A percentile compares a stretch with the other conserved stretches of the same genome.
Conservation (phyloP, 306 rosid genomes). For the Sophora flavescens region DNA sequence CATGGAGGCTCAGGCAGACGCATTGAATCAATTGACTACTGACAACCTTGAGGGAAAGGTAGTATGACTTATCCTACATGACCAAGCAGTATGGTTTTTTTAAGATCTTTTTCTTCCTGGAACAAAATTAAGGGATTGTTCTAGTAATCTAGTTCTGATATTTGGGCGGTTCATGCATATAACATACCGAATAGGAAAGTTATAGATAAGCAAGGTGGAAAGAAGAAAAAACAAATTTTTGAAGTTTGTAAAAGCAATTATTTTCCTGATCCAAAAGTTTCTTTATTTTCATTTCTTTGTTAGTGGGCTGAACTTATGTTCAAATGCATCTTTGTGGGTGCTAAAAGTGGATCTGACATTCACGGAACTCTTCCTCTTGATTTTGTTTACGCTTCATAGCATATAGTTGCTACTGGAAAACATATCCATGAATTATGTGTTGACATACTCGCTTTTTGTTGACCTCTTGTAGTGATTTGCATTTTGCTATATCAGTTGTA, state of each 20-base stretch:
- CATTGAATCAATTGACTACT: slow-evolving; percentile 71
- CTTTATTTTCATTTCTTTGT: background rate
- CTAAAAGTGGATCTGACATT: slow-evolving; percentile 1
- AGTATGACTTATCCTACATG: background rate
- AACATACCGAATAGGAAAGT: background rate
- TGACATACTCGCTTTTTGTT: background rate
- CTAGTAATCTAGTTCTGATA: background rate
- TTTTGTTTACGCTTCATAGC: background rate
- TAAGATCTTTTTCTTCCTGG: slow-evolving; percentile 58
- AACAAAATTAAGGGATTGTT: slow-evolving; percentile 46
- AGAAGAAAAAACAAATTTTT: background rate
- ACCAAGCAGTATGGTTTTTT: background rate
- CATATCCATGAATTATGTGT: background rate
- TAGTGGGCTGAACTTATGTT: background rate
- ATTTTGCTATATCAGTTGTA: background rate
- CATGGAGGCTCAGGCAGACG: slow-evolving; percentile 83
- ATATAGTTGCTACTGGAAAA: background rate
- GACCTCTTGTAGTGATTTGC: slow-evolving; percentile 3
- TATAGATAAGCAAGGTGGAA: background rate
- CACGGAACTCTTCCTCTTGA: slow-evolving; percentile 8
- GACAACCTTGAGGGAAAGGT: slow-evolving; percentile 85
- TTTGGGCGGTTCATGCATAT: background rate
- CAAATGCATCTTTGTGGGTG: background rate
- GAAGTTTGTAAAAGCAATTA: background rate
- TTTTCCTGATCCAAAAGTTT: background rate